Percentiles rank a stretch among this genome's conserved stretches.
These are phyloP conservation scores for Penicillium bovifimosum DNA, from an alignment of 495 filamentous ascomycete species.

Conservation along the genomic window DNA sequence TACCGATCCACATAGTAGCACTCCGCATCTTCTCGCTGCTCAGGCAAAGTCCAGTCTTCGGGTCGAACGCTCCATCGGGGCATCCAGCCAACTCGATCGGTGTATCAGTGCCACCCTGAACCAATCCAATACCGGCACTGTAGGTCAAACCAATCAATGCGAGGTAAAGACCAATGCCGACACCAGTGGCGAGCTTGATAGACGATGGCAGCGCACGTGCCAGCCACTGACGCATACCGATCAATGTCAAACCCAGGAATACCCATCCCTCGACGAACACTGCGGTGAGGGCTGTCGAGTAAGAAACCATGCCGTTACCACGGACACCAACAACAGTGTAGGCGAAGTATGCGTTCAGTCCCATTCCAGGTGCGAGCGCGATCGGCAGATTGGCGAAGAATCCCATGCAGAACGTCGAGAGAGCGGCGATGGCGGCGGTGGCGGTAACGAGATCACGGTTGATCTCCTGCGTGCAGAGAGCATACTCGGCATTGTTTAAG, in stretches of 20 bases:
- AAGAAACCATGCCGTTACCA: conserved; percentile 61
- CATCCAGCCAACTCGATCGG: conserved; percentile 71
- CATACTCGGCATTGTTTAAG: conserved; percentile 51
- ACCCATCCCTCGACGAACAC: conserved; percentile 80
- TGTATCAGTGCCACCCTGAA: conserved; percentile 52
- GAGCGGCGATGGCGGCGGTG: conserved; percentile 69
- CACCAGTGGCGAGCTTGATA: conserved; percentile 79
- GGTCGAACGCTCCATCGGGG: conserved; percentile 14
- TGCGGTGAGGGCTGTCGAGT: conserved; percentile 65
- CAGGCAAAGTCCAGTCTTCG: conserved; percentile 46
- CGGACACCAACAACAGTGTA: conserved; percentile 76
- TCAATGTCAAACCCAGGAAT: conserved; percentile 61
- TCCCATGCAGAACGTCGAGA: conserved; percentile 70
- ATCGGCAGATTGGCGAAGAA: conserved; percentile 68
- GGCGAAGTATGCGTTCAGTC: conserved; percentile 77
- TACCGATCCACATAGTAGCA: conserved; percentile 75
- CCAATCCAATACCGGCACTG: conserved; percentile 68
- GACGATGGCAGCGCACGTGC: conserved; percentile 69
- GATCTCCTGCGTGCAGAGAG: conserved; percentile 58
- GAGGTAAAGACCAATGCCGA: conserved; percentile 75
- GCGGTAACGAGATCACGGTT: conserved; percentile 74
- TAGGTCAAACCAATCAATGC: conserved; percentile 77
- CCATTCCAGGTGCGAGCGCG: conserved; percentile 76
- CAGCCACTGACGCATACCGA: conserved; percentile 79
- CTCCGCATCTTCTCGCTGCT: conserved; percentile 61